Evolutionary conservation across 768 basidiomycete species (phyloP).

Genomic region (Pleurotus cornucopiae): DNA sequence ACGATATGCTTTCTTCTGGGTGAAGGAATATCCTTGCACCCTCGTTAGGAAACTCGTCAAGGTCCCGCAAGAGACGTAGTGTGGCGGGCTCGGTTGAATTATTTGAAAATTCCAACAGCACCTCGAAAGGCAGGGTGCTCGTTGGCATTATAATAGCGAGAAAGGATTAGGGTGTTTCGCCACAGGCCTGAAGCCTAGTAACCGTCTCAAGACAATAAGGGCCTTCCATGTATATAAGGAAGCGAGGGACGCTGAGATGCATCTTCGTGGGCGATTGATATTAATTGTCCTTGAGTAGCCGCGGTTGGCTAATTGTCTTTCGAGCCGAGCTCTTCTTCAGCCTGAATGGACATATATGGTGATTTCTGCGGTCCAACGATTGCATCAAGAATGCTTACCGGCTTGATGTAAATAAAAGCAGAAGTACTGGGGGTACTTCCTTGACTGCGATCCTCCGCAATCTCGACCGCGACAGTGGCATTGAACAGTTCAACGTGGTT

Average conservation of each 20-base stretch:
- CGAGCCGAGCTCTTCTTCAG: too few relatives aligned
- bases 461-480: too few relatives aligned
- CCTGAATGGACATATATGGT: too few relatives aligned
- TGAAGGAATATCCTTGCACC: slow-evolving; percentile 35
- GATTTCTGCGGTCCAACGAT: too few relatives aligned
- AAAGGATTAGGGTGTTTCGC: background rate
- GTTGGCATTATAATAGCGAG: slow-evolving; percentile 32
- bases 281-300: slow-evolving; percentile 11
- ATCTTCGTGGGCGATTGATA: slow-evolving; percentile 9
- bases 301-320: slow-evolving; percentile 15
- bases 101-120: slow-evolving; percentile 48
- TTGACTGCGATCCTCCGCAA: too few relatives aligned
- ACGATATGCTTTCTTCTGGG: slow-evolving; percentile 35
- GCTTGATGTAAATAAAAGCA: too few relatives aligned
- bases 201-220: slow-evolving; percentile 5
- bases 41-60: slow-evolving; percentile 16
- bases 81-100: slow-evolving; percentile 36
- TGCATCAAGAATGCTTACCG: too few relatives aligned
- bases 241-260: background rate
- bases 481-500: too few relatives aligned
- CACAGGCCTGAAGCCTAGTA: background rate
- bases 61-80: slow-evolving; percentile 32
- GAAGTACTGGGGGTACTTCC: too few relatives aligned
- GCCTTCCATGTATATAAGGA: slow-evolving; percentile 1
- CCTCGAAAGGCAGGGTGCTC: slow-evolving; percentile 49